Percentiles rank a stretch among this genome's conserved stretches.
Conservation (phyloP, 768 basidiomycete species). For the Pleurotus ostreatus region DNA sequence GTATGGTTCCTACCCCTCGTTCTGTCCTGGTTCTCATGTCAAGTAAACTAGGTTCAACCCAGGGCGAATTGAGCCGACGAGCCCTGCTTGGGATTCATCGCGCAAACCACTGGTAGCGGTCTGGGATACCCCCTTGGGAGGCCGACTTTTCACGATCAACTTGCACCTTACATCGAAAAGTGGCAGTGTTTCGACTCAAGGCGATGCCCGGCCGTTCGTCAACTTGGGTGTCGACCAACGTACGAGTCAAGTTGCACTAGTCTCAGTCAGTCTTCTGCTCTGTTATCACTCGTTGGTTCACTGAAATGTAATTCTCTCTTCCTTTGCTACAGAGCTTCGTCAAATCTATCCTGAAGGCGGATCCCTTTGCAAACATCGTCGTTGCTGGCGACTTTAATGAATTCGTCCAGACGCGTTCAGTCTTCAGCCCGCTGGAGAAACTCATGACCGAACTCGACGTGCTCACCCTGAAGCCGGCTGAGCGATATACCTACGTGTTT, state of each 20-base stretch:
- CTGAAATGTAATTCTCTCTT: too few relatives aligned
- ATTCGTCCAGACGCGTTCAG: constrained; percentile 48
- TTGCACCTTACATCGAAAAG: constrained; percentile 57
- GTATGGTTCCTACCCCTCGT: background rate
- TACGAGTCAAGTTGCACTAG: constrained; percentile 43
- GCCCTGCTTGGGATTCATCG: constrained; percentile 48
- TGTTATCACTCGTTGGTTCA: background rate
- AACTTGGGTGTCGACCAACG: constrained; percentile 48
- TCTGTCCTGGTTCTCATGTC: background rate
- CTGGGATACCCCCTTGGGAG: constrained; percentile 43
- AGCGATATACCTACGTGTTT: constrained; percentile 61
- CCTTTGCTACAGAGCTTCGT: constrained; percentile 42
- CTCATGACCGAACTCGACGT: constrained; percentile 49
- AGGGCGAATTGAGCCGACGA: constrained; percentile 56
- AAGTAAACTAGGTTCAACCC: constrained; percentile 46
- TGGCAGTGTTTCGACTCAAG: constrained; percentile 50
- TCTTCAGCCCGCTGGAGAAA: constrained; percentile 38
- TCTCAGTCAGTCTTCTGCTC: constrained; percentile 37
- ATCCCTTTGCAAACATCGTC: constrained; percentile 44
- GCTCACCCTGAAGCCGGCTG: constrained; percentile 41
- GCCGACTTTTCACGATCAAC: constrained; percentile 54
- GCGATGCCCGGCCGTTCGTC: constrained; percentile 55
- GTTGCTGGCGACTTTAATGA: constrained; percentile 65
- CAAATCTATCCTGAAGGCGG: constrained; percentile 34
- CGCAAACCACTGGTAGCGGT: constrained; percentile 59